Percentiles rank a stretch among this genome's conserved stretches.
Evolutionary conservation across 768 basidiomycete genomes (phyloP).

Genomic region (Pleurotus djamor): DNA sequence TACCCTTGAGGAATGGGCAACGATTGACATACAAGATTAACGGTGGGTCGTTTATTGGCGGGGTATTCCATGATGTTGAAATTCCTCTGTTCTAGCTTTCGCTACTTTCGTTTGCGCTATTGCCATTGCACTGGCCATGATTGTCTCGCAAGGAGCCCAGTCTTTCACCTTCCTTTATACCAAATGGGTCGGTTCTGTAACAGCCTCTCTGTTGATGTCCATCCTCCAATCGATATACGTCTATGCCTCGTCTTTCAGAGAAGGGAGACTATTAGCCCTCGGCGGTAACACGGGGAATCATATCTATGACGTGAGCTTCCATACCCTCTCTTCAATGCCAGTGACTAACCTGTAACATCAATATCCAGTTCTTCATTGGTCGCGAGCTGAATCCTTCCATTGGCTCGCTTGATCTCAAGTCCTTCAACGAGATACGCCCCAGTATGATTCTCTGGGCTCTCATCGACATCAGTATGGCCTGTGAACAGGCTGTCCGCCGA

Average conservation of each 20-base stretch:
- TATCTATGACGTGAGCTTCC: conserved; percentile 78
- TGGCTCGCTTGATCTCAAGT: conserved; percentile 62
- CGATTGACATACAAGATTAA: conserved; percentile 91
- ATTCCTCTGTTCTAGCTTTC: conserved; percentile 53
- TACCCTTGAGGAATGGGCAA: conserved; percentile 66
- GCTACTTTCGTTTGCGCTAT: conserved; percentile 80
- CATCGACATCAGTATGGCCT: conserved; percentile 85
- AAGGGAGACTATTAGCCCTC: conserved; percentile 72
- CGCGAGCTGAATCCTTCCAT: conserved; percentile 89
- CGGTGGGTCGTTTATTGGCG: conserved; percentile 51
- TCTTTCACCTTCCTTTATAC: conserved; percentile 89
- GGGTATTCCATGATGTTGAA: too few relatives aligned
- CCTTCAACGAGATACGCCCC: conserved; percentile 82
- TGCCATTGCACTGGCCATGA: conserved; percentile 66
- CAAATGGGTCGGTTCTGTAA: conserved; percentile 86
- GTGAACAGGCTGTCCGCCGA: conserved; percentile 81
- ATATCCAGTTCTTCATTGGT: conserved; percentile 86
- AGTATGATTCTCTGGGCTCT: conserved; percentile 91
- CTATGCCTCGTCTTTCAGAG: conserved; percentile 68
- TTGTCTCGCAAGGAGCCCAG: conserved; percentile 70
- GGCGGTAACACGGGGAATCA: conserved; percentile 86
- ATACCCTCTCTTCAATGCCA: neutral
- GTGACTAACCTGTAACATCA: conserved; percentile 7
- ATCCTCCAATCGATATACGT: conserved; percentile 67
- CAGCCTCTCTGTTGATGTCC: conserved; percentile 79